phyloP scores from a whole-genome alignment of 441 rosid species.

The Erodium chrysanthum region DNA sequence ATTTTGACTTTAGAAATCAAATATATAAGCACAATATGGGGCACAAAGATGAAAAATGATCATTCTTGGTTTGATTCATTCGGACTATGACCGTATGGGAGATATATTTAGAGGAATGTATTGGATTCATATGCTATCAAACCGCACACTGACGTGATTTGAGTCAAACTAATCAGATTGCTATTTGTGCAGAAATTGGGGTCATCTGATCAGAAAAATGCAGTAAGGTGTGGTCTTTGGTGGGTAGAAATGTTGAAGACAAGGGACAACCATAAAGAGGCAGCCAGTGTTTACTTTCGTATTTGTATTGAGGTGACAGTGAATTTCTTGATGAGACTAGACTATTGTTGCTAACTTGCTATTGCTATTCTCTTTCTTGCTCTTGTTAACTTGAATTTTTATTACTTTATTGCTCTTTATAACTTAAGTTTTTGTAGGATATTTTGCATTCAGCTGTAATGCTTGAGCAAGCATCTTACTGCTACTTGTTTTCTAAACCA shows the following conservation, averaged over 20 bases:
- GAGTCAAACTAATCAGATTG: constrained; percentile 9
- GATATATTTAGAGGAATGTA: background rate
- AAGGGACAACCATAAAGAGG: constrained; percentile 78
- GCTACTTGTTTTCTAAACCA: constrained; percentile 81
- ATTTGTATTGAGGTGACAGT: constrained; percentile 78
- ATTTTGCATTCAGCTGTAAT: constrained; percentile 85
- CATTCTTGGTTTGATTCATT: background rate
- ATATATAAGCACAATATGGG: background rate
- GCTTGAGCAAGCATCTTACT: constrained; percentile 99
- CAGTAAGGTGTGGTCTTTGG: constrained; percentile 96
- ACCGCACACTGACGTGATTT: background rate
- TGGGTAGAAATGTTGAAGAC: constrained; percentile 94
- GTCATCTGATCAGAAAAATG: constrained; percentile 68
- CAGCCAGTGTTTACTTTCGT: constrained; percentile 90
- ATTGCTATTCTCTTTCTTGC: constrained; percentile 14
- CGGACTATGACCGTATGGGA: background rate
- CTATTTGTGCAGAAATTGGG: constrained; percentile 58
- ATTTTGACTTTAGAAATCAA: constrained; percentile 9
- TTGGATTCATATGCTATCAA: background rate
- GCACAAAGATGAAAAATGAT: background rate
- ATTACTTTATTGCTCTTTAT: background rate
- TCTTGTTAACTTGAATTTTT: constrained; percentile 20
- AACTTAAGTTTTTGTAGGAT: constrained; percentile 41
- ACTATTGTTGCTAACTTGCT: background rate
- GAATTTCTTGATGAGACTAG: constrained; percentile 15